Percentiles rank a stretch among this genome's conserved stretches.
phyloP scores from a whole-genome alignment of 1,284 basidiomycete genomes.

The Microbotryum scabiosae region DNA sequence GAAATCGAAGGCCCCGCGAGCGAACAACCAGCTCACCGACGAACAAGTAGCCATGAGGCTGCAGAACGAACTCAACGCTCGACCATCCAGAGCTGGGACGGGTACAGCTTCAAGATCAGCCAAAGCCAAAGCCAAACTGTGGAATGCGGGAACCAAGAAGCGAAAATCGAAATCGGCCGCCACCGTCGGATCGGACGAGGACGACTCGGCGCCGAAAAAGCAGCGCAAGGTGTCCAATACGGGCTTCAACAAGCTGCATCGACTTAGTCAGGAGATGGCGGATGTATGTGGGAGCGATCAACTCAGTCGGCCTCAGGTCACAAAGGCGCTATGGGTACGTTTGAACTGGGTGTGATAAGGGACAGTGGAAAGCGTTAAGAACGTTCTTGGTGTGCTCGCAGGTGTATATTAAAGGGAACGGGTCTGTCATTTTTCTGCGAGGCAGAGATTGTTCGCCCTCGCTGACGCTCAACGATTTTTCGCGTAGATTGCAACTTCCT shows the following conservation, averaged over 20 bases:
- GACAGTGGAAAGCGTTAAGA: no score
- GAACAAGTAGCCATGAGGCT: conserved; percentile 6
- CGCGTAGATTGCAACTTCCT: no score
- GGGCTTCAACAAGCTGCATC: conserved; percentile 25
- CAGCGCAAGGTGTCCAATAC: neutral
- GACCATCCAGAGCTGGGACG: conserved; percentile 3
- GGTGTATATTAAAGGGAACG: no score
- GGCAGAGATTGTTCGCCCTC: no score
- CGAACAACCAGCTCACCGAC: neutral
- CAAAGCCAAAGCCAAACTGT: neutral
- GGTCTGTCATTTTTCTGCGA: no score
- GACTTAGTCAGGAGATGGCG: conserved; percentile 8
- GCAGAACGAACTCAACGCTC: conserved; percentile 4
- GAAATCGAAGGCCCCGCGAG: neutral
- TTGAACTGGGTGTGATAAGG: no score
- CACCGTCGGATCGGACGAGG: neutral
- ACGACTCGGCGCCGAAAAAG: conserved; percentile 6
- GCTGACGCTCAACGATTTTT: no score
- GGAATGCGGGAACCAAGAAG: neutral
- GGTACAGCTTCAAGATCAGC: neutral
- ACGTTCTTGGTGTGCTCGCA: no score
- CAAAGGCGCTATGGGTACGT: conserved; percentile 7
- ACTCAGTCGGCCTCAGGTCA: conserved; percentile 14
- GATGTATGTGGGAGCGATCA: conserved; percentile 13
- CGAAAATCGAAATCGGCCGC: conserved; percentile 5